Percentiles rank a stretch among this genome's conserved stretches.
These are phyloP conservation scores for Trametes pubescens DNA, from an alignment of 1,284 basidiomycete species.

Conservation along the genomic window DNA sequence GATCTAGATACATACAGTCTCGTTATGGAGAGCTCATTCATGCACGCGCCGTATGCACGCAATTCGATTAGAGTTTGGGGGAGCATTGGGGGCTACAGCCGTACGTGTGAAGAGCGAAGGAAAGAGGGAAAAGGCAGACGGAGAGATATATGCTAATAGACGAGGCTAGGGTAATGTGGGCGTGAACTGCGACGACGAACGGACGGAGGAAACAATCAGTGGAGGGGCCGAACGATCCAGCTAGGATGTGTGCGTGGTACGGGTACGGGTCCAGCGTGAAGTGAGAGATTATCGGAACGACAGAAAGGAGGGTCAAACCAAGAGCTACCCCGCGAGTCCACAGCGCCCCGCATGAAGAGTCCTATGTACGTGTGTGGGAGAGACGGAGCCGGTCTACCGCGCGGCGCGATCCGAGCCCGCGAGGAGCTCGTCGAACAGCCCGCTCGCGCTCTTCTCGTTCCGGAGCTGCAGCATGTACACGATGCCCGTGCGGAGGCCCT, in stretches of 20 bases:
- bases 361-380: conserved; percentile 1
- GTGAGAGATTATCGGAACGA: background rate
- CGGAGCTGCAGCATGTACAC: conserved; percentile 97
- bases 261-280: conserved; percentile 8
- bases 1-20: background rate
- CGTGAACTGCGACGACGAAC: conserved; percentile 16
- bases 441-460: conserved; percentile 87
- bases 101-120: conserved; percentile 20
- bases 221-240: conserved; percentile 2
- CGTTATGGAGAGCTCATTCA: background rate
- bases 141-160: conserved; percentile 30
- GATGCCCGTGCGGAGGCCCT: conserved; percentile 91
- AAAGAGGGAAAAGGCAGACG: background rate
- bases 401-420: conserved; percentile 75
- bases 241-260: conserved; percentile 22
- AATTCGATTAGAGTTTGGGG: conserved; percentile 23
- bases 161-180: conserved; percentile 25
- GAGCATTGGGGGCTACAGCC: conserved; percentile 33
- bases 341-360: conserved; percentile 24
- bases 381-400: conserved; percentile 6
- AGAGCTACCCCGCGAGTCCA: conserved; percentile 23
- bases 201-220: conserved; percentile 17
- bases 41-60: conserved; percentile 8
- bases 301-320: conserved; percentile 5
- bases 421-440: conserved; percentile 88